Conservation (phyloP, 768 basidiomycete species). For the Agaricus blazei region DNA sequence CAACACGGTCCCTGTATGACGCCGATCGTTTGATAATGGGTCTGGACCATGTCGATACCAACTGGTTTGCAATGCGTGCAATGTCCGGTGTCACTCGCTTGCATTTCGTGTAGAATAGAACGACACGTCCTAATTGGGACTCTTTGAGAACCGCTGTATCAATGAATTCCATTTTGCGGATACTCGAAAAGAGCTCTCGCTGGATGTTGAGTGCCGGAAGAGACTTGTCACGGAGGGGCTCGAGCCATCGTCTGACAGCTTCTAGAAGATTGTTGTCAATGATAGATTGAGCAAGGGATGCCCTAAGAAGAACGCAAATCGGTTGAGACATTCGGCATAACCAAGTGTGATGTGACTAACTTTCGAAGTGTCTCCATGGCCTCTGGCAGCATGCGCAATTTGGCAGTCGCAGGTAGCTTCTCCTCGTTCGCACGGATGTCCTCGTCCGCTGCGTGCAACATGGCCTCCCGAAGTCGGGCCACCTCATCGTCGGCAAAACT, state of each 20-base stretch:
- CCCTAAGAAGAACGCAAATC: conserved; percentile 45
- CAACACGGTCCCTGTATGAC: conserved; percentile 69
- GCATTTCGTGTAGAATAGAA: conserved; percentile 95
- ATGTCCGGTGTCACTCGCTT: conserved; percentile 84
- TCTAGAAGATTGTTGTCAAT: conserved; percentile 93
- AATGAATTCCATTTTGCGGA: conserved; percentile 89
- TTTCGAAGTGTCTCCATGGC: conserved; percentile 93
- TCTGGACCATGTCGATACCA: conserved; percentile 83
- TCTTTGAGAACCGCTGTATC: conserved; percentile 89
- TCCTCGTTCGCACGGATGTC: conserved; percentile 78
- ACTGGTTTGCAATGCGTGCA: conserved; percentile 72
- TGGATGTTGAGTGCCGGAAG: conserved; percentile 96
- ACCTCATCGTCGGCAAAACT: conserved; percentile 89
- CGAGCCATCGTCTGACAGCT: conserved; percentile 86
- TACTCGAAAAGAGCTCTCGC: conserved; percentile 77
- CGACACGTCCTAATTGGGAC: conserved; percentile 80
- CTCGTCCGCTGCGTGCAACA: conserved; percentile 82
- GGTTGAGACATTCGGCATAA: conserved; percentile 10
- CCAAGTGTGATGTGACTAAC: conserved; percentile 31
- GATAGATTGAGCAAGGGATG: conserved; percentile 84
- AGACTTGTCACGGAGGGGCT: conserved; percentile 89
- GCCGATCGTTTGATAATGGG: conserved; percentile 90
- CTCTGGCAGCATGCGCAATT: conserved; percentile 79
- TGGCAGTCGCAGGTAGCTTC: conserved; percentile 77
- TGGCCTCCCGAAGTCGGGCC: conserved; percentile 78